Evolutionary conservation across 768 basidiomycete species (phyloP), one percentile per base, ranked within the genome.

Genomic region (Coprinellus micaceus): DNA sequence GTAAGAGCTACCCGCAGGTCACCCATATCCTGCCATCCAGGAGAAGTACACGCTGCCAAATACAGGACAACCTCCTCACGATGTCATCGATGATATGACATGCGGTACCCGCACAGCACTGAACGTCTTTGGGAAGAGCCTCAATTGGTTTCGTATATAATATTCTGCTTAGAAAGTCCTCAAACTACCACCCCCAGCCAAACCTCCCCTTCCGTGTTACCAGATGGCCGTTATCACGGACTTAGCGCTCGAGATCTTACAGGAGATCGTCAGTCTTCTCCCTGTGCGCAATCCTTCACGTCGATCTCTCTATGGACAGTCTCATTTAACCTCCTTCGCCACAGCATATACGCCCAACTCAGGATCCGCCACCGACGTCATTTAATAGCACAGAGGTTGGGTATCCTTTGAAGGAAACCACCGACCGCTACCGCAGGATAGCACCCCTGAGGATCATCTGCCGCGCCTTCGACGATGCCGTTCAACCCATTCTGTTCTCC

Each of bases 401-500:
- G 22, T 37, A 37, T 15, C 30, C 15, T 11, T 22, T 51, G 3
- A 30, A 36, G n/a, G 49, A 22, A 21, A 29, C 22, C 17, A 36
- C 30, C 4, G 33, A 51, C 4, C 29, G 30, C 10, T 29, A 29
- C 24, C 30, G 19, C 17, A 22, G 21, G 13, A 19, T 51, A 7
- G 49, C 49, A 3, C 33, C 11, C 29, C 19, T 51, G 21, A 5
- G 49, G 30, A 33, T 4, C 15, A 51, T 30, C 4, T 51, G 49
- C 29, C 49, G 22, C 17, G 49, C 49, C 30, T 51, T 51, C 19
- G 49, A 51, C 30, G 33, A 26, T 11, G 49, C 33, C 9, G 24
- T 51, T 7, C 49, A 51, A 12, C 49, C 49, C 33, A 37, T 51
- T 11, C 21, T 51, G n/a, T 51, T 51, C 33, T 51, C 49, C 10